Evolutionary conservation across 2,329 filamentous ascomycete species (phyloP).

Genomic region (Talaromyces sp.): DNA sequence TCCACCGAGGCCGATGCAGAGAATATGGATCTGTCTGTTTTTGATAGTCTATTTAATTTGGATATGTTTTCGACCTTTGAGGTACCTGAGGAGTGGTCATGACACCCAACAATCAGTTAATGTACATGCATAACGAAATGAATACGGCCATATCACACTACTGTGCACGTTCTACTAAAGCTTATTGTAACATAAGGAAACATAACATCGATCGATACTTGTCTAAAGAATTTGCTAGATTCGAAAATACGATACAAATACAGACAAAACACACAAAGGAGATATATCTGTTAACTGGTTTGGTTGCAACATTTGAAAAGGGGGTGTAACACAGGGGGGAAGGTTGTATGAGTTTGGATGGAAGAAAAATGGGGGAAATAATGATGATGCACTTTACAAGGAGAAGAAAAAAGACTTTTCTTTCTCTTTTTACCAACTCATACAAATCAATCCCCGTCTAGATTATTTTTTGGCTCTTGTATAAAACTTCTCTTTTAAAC

Average conservation of each 20-base stretch:
- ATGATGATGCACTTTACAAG: not conserved
- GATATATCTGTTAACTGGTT: slow-evolving; percentile 3
- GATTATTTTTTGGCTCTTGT: not conserved
- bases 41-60: slow-evolving; percentile 1
- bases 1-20: not conserved
- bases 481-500: slow-evolving; percentile 60
- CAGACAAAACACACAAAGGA: slow-evolving; percentile 4
- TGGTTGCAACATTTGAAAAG: not conserved
- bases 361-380: not conserved
- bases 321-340: not conserved
- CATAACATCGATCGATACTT: not conserved
- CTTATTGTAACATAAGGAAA: too few relatives aligned
- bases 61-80: not conserved
- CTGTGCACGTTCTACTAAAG: not conserved
- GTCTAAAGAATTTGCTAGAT: slow-evolving; percentile 5
- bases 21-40: slow-evolving; percentile 1
- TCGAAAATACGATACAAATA: slow-evolving; percentile 3
- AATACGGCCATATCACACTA: not conserved
- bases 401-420: not conserved
- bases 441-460: not conserved
- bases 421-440: not conserved
- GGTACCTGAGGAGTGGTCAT: not conserved
- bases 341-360: not conserved
- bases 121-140: not conserved
- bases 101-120: not conserved